Percentiles rank a stretch among this genome's conserved stretches.
Evolutionary conservation across 495 filamentous ascomycete species (phyloP).

Genomic region (Talaromyces ruber): DNA sequence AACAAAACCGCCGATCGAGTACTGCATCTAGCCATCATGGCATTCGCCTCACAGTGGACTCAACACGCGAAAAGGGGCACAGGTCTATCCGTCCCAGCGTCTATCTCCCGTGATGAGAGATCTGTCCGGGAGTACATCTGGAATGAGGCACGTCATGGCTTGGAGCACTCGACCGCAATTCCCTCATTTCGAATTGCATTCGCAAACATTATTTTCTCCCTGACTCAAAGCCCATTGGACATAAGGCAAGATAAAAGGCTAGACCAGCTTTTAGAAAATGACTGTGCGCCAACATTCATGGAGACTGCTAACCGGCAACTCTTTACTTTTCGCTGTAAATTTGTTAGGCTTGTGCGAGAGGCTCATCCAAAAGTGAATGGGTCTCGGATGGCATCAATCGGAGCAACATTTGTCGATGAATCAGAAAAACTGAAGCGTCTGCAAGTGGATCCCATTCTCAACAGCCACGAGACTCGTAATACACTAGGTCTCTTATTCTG

Average conservation of each 20-base stretch:
- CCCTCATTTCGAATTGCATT: conserved; percentile 37
- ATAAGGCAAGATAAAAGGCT: conserved; percentile 10
- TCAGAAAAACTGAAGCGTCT: neutral
- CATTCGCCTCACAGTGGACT: conserved; percentile 41
- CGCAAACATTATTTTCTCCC: conserved; percentile 37
- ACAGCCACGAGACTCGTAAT: conserved; percentile 11
- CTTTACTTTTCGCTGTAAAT: conserved; percentile 21
- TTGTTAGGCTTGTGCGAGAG: conserved; percentile 12
- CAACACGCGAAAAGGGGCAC: conserved; percentile 18
- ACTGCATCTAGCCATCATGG: conserved; percentile 32
- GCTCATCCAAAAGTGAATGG: neutral
- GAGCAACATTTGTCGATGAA: neutral
- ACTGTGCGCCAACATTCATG: conserved; percentile 27
- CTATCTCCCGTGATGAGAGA: conserved; percentile 18
- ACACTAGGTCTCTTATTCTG: conserved; percentile 33
- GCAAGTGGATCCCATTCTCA: conserved; percentile 8
- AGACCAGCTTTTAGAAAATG: conserved; percentile 25
- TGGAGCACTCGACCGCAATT: conserved; percentile 24
- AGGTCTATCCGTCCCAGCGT: neutral
- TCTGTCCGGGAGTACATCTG: conserved; percentile 30
- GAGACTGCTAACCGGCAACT: conserved; percentile 29
- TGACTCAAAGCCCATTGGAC: conserved; percentile 30
- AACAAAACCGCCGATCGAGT: conserved; percentile 26
- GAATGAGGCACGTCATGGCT: conserved; percentile 30
- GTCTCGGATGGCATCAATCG: neutral